phyloP scores from a whole-genome alignment of 75 land plant species.

The Adiantum capillusveneris region DNA sequence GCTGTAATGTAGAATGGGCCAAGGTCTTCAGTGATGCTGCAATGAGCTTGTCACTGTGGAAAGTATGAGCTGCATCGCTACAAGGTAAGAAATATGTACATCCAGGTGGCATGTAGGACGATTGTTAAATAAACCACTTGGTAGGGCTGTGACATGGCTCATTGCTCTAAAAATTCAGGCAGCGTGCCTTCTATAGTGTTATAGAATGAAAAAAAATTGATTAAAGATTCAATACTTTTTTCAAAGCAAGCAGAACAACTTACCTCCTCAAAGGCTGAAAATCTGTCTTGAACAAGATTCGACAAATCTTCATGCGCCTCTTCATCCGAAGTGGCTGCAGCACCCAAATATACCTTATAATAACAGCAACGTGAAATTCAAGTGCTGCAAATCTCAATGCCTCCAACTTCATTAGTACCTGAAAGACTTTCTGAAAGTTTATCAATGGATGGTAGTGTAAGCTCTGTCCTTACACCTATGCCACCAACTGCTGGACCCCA shows the following conservation, averaged over 20 bases:
- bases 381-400: not conserved
- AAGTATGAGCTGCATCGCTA: no score
- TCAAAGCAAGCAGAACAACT: constrained; percentile 5
- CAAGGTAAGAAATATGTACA: no score
- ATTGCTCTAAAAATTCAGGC: no score
- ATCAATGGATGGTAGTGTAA: constrained; percentile 76
- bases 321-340: constrained; percentile 62
- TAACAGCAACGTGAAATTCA: not conserved
- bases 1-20: no score
- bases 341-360: not conserved
- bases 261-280: constrained; percentile 81
- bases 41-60: no score
- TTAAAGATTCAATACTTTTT: no score
- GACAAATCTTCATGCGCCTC: constrained; percentile 79
- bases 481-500: constrained; percentile 99
- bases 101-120: no score
- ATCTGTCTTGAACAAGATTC: constrained; percentile 72
- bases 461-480: constrained; percentile 84
- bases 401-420: constrained; percentile 18
- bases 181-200: no score
- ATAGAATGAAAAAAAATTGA: no score
- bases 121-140: no score
- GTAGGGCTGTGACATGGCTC: no score
- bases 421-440: constrained; percentile 62
- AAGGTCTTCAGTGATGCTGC: no score